Evolutionary conservation across 257 asterid species (phyloP).

Genomic region (Solanum virginianum): DNA sequence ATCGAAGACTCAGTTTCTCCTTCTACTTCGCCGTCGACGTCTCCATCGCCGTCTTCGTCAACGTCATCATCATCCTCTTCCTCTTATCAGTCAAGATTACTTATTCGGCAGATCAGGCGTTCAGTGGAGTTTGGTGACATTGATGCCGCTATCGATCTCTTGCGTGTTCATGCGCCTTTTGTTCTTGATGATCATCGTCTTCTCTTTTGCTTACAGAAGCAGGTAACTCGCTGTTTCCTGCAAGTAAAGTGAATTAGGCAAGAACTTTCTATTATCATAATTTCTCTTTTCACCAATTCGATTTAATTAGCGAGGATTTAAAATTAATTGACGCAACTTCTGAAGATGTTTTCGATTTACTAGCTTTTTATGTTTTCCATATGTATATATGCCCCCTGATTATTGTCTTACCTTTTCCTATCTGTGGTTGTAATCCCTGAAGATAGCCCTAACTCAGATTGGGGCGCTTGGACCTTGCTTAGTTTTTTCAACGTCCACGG

Average conservation of each 20-base stretch:
- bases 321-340: background rate
- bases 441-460: background rate
- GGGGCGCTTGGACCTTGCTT: background rate
- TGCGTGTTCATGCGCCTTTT: conserved; percentile 47
- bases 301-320: background rate
- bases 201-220: conserved; percentile 87
- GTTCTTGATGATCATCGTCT: conserved; percentile 88
- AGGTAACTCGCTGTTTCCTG: conserved; percentile 25
- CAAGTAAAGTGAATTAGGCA: background rate
- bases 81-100: conserved; percentile 63
- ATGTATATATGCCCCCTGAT: background rate
- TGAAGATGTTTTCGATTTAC: background rate
- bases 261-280: background rate
- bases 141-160: conserved; percentile 66
- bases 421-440: background rate
- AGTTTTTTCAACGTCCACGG: background rate
- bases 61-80: conserved; percentile 31
- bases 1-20: conserved; percentile 45
- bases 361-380: background rate
- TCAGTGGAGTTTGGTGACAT: conserved; percentile 66
- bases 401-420: background rate
- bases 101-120: conserved; percentile 75
- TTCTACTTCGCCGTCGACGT: conserved; percentile 18
- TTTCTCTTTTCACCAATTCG: background rate
- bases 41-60: conserved; percentile 3